A percentile compares a stretch with the other conserved stretches of the same genome.
These are phyloP conservation scores for Iodosphaeria phyllophila DNA, from an alignment of 2,329 filamentous ascomycete species.

Conservation along the genomic window DNA sequence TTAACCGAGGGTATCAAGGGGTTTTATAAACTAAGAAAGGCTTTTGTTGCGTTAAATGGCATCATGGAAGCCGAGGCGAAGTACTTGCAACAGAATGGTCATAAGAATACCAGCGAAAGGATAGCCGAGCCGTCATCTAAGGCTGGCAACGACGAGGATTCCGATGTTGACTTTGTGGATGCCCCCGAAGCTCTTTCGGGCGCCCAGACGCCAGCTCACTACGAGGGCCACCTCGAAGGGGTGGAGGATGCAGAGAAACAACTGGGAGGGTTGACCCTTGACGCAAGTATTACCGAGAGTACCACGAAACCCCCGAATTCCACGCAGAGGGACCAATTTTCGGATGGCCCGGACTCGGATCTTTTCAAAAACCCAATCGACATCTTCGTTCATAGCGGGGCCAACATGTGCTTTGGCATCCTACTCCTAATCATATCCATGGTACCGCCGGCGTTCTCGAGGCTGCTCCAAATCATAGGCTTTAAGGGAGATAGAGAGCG, in stretches of 20 bases:
- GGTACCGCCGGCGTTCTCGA: conserved; percentile 79
- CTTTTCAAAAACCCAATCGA: conserved; percentile 62
- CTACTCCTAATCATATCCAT: conserved; percentile 78
- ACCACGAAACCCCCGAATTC: conserved; percentile 1
- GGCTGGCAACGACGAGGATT: conserved; percentile 11
- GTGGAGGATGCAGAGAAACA: conserved; percentile 11
- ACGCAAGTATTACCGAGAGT: conserved; percentile 3
- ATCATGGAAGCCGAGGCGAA: conserved; percentile 60
- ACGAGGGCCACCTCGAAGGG: conserved; percentile 21
- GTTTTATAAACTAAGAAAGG: conserved; percentile 84
- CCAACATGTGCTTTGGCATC: conserved; percentile 78
- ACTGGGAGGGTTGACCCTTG: conserved; percentile 8
- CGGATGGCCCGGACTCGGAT: conserved; percentile 35
- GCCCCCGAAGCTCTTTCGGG: conserved; percentile 28
- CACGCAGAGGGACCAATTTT: conserved; percentile 2
- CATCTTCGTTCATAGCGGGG: conserved; percentile 73
- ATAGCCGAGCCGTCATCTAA: conserved; percentile 5
- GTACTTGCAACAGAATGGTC: conserved; percentile 17
- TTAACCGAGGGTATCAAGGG: conserved; percentile 78
- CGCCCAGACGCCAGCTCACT: conserved; percentile 23
- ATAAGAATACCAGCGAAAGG: conserved; percentile 6
- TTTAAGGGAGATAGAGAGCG: conserved; percentile 76
- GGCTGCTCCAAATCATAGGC: conserved; percentile 70
- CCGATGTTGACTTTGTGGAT: conserved; percentile 35
- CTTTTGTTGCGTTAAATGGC: conserved; percentile 63